Evolutionary conservation across 2,329 filamentous ascomycete species (phyloP).

Genomic region (Seiridium cupressi): DNA sequence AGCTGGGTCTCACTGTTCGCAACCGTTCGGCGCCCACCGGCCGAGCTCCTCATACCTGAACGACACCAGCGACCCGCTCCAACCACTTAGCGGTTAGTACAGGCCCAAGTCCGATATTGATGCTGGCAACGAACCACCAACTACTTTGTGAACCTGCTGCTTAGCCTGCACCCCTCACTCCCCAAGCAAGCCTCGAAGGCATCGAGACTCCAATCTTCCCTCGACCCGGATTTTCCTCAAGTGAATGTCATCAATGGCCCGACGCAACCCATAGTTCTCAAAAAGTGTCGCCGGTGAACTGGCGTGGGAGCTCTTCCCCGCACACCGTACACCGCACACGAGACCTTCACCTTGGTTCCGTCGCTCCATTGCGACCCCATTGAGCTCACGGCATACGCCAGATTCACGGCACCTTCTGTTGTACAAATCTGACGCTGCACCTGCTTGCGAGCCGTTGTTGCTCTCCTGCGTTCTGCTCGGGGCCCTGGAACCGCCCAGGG

Average conservation of each 20-base stretch:
- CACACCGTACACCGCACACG: conserved; percentile 50
- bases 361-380: neutral
- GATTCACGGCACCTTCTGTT: too few relatives aligned
- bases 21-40: neutral
- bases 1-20: too few relatives aligned
- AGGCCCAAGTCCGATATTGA: neutral
- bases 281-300: conserved; percentile 50
- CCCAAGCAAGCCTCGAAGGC: too few relatives aligned
- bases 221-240: neutral
- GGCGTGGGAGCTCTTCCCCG: conserved; percentile 57
- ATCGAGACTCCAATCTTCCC: neutral
- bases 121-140: neutral
- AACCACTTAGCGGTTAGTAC: neutral
- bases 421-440: too few relatives aligned
- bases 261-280: conserved; percentile 50
- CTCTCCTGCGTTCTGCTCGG: too few relatives aligned
- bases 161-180: conserved; percentile 2
- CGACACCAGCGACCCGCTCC: neutral
- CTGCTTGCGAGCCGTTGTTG: too few relatives aligned
- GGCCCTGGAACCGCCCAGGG: neutral
- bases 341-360: conserved; percentile 6
- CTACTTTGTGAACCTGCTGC: neutral
- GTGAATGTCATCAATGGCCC: conserved; percentile 47
- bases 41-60: neutral
- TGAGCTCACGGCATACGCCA: too few relatives aligned